Evolutionary conservation across 371 early-diverging fungal genomes (phyloP).

Genomic region (Mortierella sp.): DNA sequence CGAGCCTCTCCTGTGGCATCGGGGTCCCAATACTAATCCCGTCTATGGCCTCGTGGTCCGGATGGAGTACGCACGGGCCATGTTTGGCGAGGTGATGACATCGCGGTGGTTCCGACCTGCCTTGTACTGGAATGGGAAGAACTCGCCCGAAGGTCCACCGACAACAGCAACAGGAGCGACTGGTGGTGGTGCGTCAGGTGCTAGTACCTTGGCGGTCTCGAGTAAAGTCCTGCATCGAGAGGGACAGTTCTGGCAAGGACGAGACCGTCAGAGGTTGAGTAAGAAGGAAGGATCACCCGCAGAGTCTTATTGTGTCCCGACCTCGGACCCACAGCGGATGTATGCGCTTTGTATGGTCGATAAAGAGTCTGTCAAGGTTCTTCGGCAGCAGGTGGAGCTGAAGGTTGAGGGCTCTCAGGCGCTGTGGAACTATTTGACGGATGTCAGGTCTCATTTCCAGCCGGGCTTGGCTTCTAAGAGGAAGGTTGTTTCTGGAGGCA

Average conservation of each 20-base stretch:
- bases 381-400: conserved; percentile 57
- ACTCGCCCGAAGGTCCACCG: conserved; percentile 43
- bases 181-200: background rate
- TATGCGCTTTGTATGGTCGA: conserved; percentile 65
- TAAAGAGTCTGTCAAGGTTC: conserved; percentile 63
- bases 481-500: conserved; percentile 28
- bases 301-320: conserved; percentile 69
- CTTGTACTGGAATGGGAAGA: conserved; percentile 78
- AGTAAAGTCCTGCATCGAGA: conserved; percentile 58
- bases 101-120: conserved; percentile 69
- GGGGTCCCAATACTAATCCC: conserved; percentile 78
- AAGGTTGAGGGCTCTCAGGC: conserved; percentile 36
- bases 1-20: conserved; percentile 70
- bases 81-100: conserved; percentile 63
- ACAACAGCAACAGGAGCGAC: background rate
- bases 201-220: background rate
- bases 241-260: conserved; percentile 67
- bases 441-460: conserved; percentile 51
- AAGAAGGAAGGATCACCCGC: conserved; percentile 74
- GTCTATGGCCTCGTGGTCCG: conserved; percentile 76
- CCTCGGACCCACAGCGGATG: conserved; percentile 21
- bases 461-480: conserved; percentile 37
- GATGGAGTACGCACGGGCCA: conserved; percentile 65
- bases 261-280: conserved; percentile 68
- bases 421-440: conserved; percentile 61